Evolutionary conservation across 1,139 yeast genomes (phyloP), one percentile per base, ranked within the genome.

Genomic region (Yamadazyma siamensis): DNA sequence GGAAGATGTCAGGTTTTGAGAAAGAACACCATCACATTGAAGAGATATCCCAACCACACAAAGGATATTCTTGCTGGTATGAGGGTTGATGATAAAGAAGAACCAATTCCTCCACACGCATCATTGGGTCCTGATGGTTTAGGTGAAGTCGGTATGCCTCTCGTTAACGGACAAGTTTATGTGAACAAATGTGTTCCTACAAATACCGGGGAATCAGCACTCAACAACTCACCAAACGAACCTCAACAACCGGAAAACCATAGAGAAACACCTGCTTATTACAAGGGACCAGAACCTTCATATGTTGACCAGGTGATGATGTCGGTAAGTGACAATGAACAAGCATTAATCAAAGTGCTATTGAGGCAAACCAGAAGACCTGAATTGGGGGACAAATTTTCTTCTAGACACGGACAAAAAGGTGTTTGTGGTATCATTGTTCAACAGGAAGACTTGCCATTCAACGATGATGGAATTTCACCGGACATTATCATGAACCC

Each of bases 401-500:
- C 96, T 3, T 87, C 96, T 2, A 80, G 97, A 58, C 96, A 88
- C 59, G 98, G 98, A 20, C 98, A 91, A 59, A 91, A 91, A 66
- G 98, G 98, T 75, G 97, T 91, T 20, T 89, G 97, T 69, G 97
- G 97, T 59, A 86, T 89, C 46, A 91, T 89, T 57, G 96, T 89
- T 10, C 89, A 86, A 50, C 96, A 89, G 52, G 96, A 88, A 54
- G 98, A 91, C 54, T 72, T 91, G 72, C 98, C 98, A 19, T 91
- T 89, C 56, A 85, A 81, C 52, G 96, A 89, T 47, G 75, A 79
- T 39, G 97, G 97, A 49, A 75, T 89, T 27, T 68, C 77, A 4
- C 98, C 98, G 0, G 98, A 91, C 61, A 88, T 91, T 44, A 91
- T 91, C 51, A 91, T 91, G 95, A 91, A 91, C 53, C 98, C 98